Evolutionary conservation across 83 land plant genomes (phyloP), one percentile per base, ranked within the genome.

Genomic region (Picea engelmannii): DNA sequence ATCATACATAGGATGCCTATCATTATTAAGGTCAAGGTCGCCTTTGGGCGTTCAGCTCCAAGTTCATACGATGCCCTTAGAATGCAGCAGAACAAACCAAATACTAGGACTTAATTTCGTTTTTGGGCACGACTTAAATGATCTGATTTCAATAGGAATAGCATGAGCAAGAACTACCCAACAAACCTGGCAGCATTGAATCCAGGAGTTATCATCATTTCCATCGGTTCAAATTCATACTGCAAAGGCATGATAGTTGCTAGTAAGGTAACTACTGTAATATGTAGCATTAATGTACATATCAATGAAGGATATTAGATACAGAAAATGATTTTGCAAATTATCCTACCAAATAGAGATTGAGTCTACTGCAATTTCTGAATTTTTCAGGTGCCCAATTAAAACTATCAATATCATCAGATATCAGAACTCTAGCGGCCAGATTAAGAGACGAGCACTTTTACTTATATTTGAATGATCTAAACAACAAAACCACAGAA

Each of bases 61-160:
- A 91, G 79, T 66, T 89, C 91, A 66, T 91, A 87, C 1, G 87
- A 79, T 27, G 89, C 91, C 38, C 91, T 81, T 55, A 87, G 90
- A 81, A n/a, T n/a, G n/a, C 91, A 89, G 64, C 18, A 55, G 59
- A 55, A 55, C 59, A 55, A 1, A 3, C 16, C 4, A 16, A 55
- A 12, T 12, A 55, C 16, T 12, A 2, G 12, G 3, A 52, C 49
- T 7, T 44, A 44, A 0, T 44, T 8, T 44, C 9, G 49, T 44
- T 44, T 44, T 44, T 44, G 49, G 6, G 49, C 49, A 44, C 1
- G n/a, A n/a, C n/a, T n/a, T n/a, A 44, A 44, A 44, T 44, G 10
- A 47, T 47, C 8, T 47, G 8, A 47, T 47, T 47, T 47, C 49
- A 47, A 47, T 47, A 9, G 8, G 2, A 47, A 10, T 47, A 47